Conservation (phyloP, 805 yeast genomes). For the Candida incommunis region DNA sequence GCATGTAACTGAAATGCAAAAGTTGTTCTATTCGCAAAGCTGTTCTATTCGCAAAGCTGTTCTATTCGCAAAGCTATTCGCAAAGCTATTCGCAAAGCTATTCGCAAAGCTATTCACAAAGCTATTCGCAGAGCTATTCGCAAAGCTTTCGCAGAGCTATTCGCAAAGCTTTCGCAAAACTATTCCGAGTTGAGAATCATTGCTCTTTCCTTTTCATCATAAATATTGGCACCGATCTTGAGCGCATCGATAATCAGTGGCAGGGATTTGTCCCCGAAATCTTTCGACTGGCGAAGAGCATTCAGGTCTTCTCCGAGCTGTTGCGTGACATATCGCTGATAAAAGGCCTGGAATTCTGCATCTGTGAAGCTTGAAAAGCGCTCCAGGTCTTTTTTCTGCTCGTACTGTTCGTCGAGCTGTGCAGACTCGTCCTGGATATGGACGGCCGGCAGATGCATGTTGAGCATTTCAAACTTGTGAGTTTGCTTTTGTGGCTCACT, state of each 20-base stretch:
- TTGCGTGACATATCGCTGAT: constrained; percentile 28
- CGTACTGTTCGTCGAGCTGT: constrained; percentile 10
- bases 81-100: constrained; percentile 8
- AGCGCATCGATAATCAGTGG: constrained; percentile 21
- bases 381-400: not conserved
- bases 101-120: too few relatives aligned
- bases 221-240: constrained; percentile 24
- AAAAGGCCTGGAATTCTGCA: constrained; percentile 8
- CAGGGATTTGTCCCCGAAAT: constrained; percentile 23
- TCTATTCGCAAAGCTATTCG: constrained; percentile 9
- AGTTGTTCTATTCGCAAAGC: too few relatives aligned
- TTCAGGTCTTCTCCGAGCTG: constrained; percentile 32
- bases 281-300: constrained; percentile 29
- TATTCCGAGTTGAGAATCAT: constrained; percentile 9
- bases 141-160: too few relatives aligned
- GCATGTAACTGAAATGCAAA: too few relatives aligned
- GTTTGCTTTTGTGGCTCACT: not conserved
- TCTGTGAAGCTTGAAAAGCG: constrained; percentile 3
- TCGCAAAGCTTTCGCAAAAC: not conserved
- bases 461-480: not conserved
- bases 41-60: too few relatives aligned
- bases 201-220: constrained; percentile 18
- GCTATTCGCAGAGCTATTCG: not conserved
- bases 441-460: not conserved
- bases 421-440: constrained; percentile 8